Evolutionary conservation across 2,329 filamentous ascomycete genomes (phyloP).

Genomic region (Diaporthe sp.): DNA sequence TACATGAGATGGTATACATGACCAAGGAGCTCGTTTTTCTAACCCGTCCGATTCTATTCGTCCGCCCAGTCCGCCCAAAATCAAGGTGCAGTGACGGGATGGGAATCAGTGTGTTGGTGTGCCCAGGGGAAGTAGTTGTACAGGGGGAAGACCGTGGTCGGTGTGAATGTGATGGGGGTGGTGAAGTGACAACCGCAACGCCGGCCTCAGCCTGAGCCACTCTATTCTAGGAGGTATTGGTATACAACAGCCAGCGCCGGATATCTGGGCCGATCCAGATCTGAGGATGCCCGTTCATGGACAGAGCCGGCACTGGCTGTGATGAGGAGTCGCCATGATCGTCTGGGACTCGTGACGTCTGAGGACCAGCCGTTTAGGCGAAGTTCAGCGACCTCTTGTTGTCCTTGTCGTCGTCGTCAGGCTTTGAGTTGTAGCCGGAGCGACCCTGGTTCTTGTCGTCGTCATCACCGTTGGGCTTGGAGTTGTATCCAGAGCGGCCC

Average conservation of each 20-base stretch:
- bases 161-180: slow-evolving; percentile 17
- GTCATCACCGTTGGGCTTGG: slow-evolving; percentile 45
- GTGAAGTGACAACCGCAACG: slow-evolving; percentile 38
- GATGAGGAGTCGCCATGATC: slow-evolving; percentile 26
- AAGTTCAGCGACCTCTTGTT: slow-evolving; percentile 48
- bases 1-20: slow-evolving; percentile 27
- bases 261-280: not conserved
- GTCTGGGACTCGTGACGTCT: slow-evolving; percentile 19
- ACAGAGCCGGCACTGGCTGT: slow-evolving; percentile 21
- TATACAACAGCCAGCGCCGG: slow-evolving; percentile 34
- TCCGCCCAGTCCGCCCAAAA: slow-evolving; percentile 1
- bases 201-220: slow-evolving; percentile 33
- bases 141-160: slow-evolving; percentile 28
- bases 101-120: not conserved
- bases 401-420: slow-evolving; percentile 47
- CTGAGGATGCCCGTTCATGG: slow-evolving; percentile 19
- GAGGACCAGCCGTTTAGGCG: slow-evolving; percentile 44
- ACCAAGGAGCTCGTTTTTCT: not conserved
- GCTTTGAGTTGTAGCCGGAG: slow-evolving; percentile 60
- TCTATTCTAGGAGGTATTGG: slow-evolving; percentile 34
- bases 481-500: slow-evolving; percentile 64
- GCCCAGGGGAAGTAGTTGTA: slow-evolving; percentile 8
- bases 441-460: slow-evolving; percentile 57
- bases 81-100: slow-evolving; percentile 32
- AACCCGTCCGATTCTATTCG: slow-evolving; percentile 7